Conservation (phyloP, 306 rosid genomes). For the Crotalaria pallida region DNA sequence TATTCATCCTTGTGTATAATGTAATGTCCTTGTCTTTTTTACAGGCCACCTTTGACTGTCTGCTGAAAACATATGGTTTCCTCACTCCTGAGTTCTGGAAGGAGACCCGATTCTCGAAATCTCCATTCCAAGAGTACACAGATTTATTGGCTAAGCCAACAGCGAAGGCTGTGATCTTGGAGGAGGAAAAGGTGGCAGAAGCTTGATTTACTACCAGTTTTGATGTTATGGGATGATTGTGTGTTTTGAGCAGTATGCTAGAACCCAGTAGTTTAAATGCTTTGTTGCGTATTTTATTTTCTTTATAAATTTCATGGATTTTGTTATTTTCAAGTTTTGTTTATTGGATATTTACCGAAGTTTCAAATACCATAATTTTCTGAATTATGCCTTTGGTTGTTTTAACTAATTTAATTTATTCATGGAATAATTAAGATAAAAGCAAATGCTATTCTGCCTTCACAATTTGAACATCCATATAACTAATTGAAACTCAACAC, state of each 20-base stretch:
- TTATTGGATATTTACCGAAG: constrained; percentile 4
- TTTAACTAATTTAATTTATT: neutral
- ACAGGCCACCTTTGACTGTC: constrained; percentile 35
- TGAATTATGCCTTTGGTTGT: neutral
- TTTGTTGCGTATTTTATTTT: neutral
- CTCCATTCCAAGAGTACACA: constrained; percentile 34
- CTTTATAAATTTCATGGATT: neutral
- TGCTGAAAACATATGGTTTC: constrained; percentile 27
- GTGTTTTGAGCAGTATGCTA: neutral
- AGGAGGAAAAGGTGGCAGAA: constrained; percentile 25
- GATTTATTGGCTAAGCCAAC: constrained; percentile 29
- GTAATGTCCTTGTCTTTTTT: neutral
- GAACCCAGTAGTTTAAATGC: constrained; percentile 10
- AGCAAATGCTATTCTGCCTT: neutral
- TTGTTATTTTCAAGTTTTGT: neutral
- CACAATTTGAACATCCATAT: neutral
- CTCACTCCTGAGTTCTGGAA: constrained; percentile 29
- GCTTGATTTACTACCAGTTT: constrained; percentile 17
- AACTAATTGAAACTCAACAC: neutral
- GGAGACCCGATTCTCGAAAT: constrained; percentile 27
- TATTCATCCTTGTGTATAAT: neutral
- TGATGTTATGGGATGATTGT: neutral
- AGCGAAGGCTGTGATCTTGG: constrained; percentile 20
- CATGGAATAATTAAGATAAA: neutral
- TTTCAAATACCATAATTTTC: constrained; percentile 3